Evolutionary conservation across 2,329 filamentous ascomycete species (phyloP), one percentile per base, ranked within the genome.

Genomic region (Aspergillus uvarum): DNA sequence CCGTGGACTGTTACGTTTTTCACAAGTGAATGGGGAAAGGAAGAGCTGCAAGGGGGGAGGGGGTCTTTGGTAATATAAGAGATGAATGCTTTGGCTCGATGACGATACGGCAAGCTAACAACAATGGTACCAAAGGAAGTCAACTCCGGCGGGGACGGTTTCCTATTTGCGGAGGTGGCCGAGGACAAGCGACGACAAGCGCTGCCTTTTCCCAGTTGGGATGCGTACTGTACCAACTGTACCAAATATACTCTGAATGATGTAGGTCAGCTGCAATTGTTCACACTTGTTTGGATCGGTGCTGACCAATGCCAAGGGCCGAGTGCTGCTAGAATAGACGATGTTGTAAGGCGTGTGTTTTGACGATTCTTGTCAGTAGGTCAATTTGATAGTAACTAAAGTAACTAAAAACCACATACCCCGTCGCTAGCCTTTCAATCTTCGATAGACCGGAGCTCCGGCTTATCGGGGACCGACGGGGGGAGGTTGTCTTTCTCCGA

Each of bases 151-250:
- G 53, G 44, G 53, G 26, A 29, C 35, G 26, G 19, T 35, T 31
- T 55, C 29, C 42, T 55, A 55, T 55, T 55, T 26, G 53, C 29
- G 16, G 31, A 14, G 26, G 21, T 29, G 19, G 53, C 53, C 53
- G 53, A 55, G 16, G 53, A 24, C 53, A 55, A 55, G 53, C 53
- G 53, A 31, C 53, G 53, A 31, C 42, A 55, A 55, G 53, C 53
- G 53, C 42, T 22, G 42, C 32, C 32, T 35, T 35, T 35, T 16
- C 32, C 11, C 11, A 35, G 26, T 29, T 29, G 26, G 8, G 26
- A 29, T 8, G 26, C 26, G 26, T 29, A 29, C 26, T 10, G 26
- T 29, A 29, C 26, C 26, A 6, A 29, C 24, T 26, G 5, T 11
- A 11, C 32, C 32, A 48, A n/a, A 6, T 44, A 44, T 44, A 44